These are phyloP conservation scores for Pleurotus salmoneostramineus DNA, from an alignment of 768 basidiomycete species.

Conservation along the genomic window DNA sequence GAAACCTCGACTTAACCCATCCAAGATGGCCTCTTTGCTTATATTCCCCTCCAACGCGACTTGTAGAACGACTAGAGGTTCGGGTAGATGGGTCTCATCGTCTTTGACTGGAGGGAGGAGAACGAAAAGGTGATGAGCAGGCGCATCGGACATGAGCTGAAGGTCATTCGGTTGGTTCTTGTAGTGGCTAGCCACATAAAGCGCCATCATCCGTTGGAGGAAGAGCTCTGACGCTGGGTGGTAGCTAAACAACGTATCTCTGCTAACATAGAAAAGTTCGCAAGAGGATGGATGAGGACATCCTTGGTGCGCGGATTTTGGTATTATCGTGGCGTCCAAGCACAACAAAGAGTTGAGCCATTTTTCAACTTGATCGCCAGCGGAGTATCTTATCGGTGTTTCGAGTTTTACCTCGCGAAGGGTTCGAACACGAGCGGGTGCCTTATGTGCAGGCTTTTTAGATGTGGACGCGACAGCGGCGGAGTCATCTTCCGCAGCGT, in stretches of 20 bases:
- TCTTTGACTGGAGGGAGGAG: slow-evolving; percentile 90
- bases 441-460: slow-evolving; percentile 51
- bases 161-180: slow-evolving; percentile 99
- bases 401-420: slow-evolving; percentile 93
- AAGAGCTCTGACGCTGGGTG: slow-evolving; percentile 98
- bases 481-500: slow-evolving; percentile 37
- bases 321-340: slow-evolving; percentile 72
- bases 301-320: slow-evolving; percentile 52
- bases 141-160: slow-evolving; percentile 95
- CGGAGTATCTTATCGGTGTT: slow-evolving; percentile 89
- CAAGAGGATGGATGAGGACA: slow-evolving; percentile 93
- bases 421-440: slow-evolving; percentile 65
- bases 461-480: slow-evolving; percentile 33
- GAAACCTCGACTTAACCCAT: slow-evolving; percentile 78
- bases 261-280: slow-evolving; percentile 91
- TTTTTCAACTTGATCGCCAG: slow-evolving; percentile 85
- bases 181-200: slow-evolving; percentile 97
- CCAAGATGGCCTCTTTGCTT: slow-evolving; percentile 79
- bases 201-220: slow-evolving; percentile 96
- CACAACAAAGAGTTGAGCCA: slow-evolving; percentile 93
- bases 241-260: slow-evolving; percentile 95
- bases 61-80: slow-evolving; percentile 93
- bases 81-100: slow-evolving; percentile 86
- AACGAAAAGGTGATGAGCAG: slow-evolving; percentile 95
- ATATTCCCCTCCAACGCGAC: slow-evolving; percentile 96